Conservation (phyloP, 75 land plant genomes). For the Adiantum capillusveneris region DNA sequence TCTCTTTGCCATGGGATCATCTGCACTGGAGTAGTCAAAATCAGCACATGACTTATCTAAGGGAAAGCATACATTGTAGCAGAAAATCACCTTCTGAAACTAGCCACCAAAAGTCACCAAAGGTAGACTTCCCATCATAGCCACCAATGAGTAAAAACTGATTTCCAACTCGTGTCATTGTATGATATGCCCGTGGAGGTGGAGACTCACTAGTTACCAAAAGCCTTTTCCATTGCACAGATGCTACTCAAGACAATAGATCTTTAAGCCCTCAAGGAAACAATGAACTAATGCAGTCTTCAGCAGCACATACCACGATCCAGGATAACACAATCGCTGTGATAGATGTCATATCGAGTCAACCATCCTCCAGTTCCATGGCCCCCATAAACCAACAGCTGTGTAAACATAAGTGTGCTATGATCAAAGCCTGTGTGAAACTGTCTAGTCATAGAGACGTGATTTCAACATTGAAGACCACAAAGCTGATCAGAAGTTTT, state of each 20-base stretch:
- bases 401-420: slow-evolving; percentile 13
- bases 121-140: slow-evolving; percentile 92
- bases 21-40: slow-evolving; percentile 27
- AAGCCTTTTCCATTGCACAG: slow-evolving; percentile 93
- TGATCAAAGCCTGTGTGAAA: no score
- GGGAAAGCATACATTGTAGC: not conserved
- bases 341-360: slow-evolving; percentile 87
- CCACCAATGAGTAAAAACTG: slow-evolving; percentile 88
- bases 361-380: slow-evolving; percentile 99
- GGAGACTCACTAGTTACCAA: slow-evolving; percentile 68
- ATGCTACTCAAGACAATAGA: slow-evolving; percentile 33
- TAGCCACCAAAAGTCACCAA: slow-evolving; percentile 95
- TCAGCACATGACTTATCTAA: not conserved
- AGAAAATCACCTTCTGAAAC: slow-evolving; percentile 68
- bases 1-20: slow-evolving; percentile 78
- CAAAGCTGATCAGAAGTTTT: no score
- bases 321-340: slow-evolving; percentile 83
- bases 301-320: slow-evolving; percentile 61
- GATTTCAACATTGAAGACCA: no score
- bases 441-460: no score
- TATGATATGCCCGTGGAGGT: slow-evolving; percentile 92
- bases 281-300: not conserved
- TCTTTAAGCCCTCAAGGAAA: not conserved
- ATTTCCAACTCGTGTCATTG: slow-evolving; percentile 75
- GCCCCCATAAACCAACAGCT: slow-evolving; percentile 95